Conservation (phyloP, 2,329 filamentous ascomycete genomes). For the Fusarium sulawesiense region DNA sequence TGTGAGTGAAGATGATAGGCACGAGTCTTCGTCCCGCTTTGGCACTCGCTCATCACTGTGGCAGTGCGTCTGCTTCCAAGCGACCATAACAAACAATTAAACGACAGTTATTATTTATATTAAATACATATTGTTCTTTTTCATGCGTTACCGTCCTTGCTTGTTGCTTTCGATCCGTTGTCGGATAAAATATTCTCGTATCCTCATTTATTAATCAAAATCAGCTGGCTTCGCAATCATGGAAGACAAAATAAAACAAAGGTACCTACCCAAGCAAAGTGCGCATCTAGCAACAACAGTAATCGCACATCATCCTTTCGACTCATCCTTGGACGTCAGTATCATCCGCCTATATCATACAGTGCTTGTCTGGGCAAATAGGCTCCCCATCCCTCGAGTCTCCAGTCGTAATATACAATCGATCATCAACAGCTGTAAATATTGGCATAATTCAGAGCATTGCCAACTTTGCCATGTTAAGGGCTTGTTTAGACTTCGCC, state of each 20-base stretch:
- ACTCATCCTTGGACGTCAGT: not conserved
- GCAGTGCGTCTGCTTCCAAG: constrained; percentile 2
- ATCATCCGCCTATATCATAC: not conserved
- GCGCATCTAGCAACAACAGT: not conserved
- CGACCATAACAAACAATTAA: not conserved
- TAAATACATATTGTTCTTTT: not conserved
- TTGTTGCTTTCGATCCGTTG: not conserved
- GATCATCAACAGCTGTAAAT: not conserved
- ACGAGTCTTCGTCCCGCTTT: not conserved
- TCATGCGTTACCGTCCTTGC: not conserved
- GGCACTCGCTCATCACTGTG: not conserved
- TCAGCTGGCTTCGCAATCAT: not conserved
- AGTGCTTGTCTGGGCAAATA: not conserved
- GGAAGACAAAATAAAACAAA: not conserved
- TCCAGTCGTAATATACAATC: not conserved
- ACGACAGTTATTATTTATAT: not conserved
- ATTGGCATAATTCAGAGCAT: not conserved
- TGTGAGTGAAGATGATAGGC: not conserved
- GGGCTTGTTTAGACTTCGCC: not conserved
- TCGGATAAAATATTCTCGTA: not conserved
- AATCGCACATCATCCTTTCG: not conserved
- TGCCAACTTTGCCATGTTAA: constrained; percentile 17
- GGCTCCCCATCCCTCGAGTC: no score
- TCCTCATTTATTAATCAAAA: not conserved
- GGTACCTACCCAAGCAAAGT: not conserved